Evolutionary conservation across 1,139 yeast species (phyloP).

Genomic region (Diutina catenulata): DNA sequence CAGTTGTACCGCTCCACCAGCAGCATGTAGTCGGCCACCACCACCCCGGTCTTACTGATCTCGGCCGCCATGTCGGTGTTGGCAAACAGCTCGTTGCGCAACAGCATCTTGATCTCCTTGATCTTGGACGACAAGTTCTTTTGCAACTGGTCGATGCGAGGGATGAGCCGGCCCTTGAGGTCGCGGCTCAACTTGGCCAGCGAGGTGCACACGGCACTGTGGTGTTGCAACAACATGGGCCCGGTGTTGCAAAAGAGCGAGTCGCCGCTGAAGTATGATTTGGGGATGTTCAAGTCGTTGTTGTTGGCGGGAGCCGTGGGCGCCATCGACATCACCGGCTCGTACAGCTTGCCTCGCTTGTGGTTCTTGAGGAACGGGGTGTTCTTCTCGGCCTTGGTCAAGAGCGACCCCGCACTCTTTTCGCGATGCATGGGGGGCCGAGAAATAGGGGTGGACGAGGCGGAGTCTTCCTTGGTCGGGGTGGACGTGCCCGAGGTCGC

Average conservation of each 20-base stretch:
- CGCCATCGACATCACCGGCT: not conserved
- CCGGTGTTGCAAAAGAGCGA: conserved; percentile 21
- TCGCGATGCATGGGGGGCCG: not conserved
- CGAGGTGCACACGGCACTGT: conserved; percentile 18
- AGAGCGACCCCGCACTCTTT: not conserved
- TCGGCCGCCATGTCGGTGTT: conserved; percentile 26
- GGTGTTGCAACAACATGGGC: conserved; percentile 26
- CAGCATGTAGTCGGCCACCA: conserved; percentile 20
- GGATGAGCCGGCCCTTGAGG: conserved; percentile 22
- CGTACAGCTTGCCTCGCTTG: no score
- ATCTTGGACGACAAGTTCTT: conserved; percentile 28
- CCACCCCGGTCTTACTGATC: conserved; percentile 28
- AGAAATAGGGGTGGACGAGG: not conserved
- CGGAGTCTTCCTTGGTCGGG: not conserved
- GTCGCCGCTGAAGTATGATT: conserved; percentile 1
- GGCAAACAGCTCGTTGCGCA: conserved; percentile 33
- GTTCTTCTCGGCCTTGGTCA: not conserved
- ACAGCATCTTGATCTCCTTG: conserved; percentile 30
- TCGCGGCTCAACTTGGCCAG: conserved; percentile 24
- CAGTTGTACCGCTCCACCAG: conserved; percentile 25
- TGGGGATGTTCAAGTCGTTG: conserved; percentile 3
- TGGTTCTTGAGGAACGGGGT: not conserved
- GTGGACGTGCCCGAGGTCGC: not conserved
- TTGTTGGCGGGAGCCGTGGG: not conserved
- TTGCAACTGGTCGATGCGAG: conserved; percentile 25